Conservation (phyloP, 2,329 filamentous ascomycete species). For the Gliomastix tumulicola region DNA sequence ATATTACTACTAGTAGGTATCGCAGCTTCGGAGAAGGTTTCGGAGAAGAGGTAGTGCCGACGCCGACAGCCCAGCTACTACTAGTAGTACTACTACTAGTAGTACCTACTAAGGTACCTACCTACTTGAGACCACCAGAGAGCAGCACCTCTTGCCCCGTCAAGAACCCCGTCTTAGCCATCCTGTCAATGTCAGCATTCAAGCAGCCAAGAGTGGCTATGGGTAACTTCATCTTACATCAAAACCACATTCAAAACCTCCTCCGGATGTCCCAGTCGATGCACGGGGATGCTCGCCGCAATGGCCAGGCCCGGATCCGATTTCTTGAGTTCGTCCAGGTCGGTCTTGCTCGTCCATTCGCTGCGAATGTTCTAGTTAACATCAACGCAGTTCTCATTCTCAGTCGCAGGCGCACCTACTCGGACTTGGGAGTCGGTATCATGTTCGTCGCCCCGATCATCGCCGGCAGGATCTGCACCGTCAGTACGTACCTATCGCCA, state of each 20-base stretch:
- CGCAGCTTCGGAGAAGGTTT: too few species aligned
- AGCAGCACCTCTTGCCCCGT: slow-evolving; percentile 13
- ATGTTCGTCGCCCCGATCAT: slow-evolving; percentile 61
- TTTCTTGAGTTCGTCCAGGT: slow-evolving; percentile 18
- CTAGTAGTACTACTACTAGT: too few species aligned
- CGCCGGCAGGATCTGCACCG: slow-evolving; percentile 47
- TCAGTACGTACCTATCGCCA: too few species aligned
- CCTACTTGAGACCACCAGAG: slow-evolving; percentile 11
- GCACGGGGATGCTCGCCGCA: slow-evolving; percentile 21
- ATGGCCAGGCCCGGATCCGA: slow-evolving; percentile 25
- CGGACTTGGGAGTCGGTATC: slow-evolving; percentile 36
- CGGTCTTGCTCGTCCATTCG: slow-evolving; percentile 19
- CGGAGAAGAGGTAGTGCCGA: too few species aligned
- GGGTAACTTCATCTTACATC: slow-evolving; percentile 13
- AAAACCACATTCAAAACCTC: slow-evolving; percentile 24
- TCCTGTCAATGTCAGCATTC: too few species aligned
- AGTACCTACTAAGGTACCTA: too few species aligned
- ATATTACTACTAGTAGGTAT: too few species aligned
- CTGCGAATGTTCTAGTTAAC: slow-evolving; percentile 14
- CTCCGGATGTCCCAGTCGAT: slow-evolving; percentile 21
- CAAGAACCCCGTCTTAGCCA: slow-evolving; percentile 10
- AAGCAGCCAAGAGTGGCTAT: neutral
- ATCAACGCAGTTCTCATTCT: neutral
- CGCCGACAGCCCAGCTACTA: too few species aligned
- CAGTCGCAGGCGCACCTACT: slow-evolving; percentile 13